A percentile compares a stretch with the other conserved stretches of the same genome.
Conservation (phyloP, 2,329 filamentous ascomycete genomes). For the Colletotrichum tropicicola region DNA sequence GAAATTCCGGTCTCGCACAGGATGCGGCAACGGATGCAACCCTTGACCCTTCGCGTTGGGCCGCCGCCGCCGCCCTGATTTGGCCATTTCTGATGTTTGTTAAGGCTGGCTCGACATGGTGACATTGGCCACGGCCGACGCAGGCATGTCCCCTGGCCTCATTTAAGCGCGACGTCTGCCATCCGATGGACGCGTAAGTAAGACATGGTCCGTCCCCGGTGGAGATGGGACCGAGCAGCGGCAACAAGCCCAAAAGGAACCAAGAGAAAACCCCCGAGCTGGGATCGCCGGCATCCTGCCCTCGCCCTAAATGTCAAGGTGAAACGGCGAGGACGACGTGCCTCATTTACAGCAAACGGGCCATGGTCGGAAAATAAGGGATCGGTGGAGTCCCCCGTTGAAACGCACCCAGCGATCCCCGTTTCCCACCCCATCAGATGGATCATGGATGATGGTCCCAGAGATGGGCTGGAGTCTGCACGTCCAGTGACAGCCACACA, state of each 20-base stretch:
- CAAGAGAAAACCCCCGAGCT: neutral
- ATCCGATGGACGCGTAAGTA: constrained; percentile 22
- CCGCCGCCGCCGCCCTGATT: neutral
- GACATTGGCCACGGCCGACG: neutral
- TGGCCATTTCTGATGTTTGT: constrained; percentile 4
- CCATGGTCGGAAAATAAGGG: constrained; percentile 21
- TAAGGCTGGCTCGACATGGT: neutral
- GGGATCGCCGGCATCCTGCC: no score
- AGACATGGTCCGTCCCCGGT: constrained; percentile 4
- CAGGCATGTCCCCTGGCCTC: constrained; percentile 25
- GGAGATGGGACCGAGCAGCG: neutral
- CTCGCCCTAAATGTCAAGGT: constrained; percentile 2
- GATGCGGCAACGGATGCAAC: no score
- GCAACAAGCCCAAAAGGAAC: neutral
- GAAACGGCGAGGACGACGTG: constrained; percentile 14
- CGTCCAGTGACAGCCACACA: neutral
- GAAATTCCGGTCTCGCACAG: neutral
- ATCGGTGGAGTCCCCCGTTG: constrained; percentile 6
- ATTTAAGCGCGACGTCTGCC: constrained; percentile 19
- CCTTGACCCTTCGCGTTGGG: neutral
- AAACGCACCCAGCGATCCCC: constrained; percentile 16
- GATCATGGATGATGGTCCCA: neutral
- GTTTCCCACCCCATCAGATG: neutral
- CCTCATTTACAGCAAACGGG: constrained; percentile 18
- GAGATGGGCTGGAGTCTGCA: neutral